Evolutionary conservation across 352 stramenopile genomes (phyloP), one percentile per base, ranked within the genome.

Genomic region (Globisporangium carolinianum): DNA sequence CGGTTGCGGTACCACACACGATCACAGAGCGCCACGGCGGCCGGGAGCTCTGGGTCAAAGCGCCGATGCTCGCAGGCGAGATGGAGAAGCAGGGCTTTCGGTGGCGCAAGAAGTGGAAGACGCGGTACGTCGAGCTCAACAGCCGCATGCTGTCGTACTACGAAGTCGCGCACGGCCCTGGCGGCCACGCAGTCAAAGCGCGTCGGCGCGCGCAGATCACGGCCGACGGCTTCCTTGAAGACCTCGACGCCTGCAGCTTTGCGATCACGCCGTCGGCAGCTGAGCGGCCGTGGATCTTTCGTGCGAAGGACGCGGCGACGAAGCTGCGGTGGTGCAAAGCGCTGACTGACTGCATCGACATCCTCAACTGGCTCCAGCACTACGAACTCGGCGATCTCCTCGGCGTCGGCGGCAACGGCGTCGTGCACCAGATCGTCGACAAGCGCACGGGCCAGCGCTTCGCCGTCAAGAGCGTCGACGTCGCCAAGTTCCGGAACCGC

Each of bases 51-150:
- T 91, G 82, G 82, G 76, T 92, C 46, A 83, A 79, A 37, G 82
- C 82, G n/a, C 79, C 79, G 7, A 76, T 89, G 48, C 61, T 89
- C 32, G 71, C 62, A n/a, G 82, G 80, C 17, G 75, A 76, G 46
- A 70, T 91, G 37, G 77, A 89, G 57, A 90, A 90, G 67, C 73
- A 83, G 42, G 76, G 76, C 55, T 92, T 90, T 55, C 76, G 77
- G 11, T 91, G 79, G 82, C 75, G 75, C 52, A 87, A 83, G 58
- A 86, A 86, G 68, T 92, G 79, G 79, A 87, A 89, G 56, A 42
- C 68, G 24, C 82, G 82, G 49, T 87, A 83, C 59, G 67, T 91
- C 18, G 78, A 89, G 61, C 68, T 91, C 60, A 83, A 89, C 66
- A 82, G 82, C 48, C 79, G 77, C 15, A 57, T 83, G 41, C 68